phyloP scores from a whole-genome alignment of 352 stramenopile genomes.

The Phytophthora pistaciae region DNA sequence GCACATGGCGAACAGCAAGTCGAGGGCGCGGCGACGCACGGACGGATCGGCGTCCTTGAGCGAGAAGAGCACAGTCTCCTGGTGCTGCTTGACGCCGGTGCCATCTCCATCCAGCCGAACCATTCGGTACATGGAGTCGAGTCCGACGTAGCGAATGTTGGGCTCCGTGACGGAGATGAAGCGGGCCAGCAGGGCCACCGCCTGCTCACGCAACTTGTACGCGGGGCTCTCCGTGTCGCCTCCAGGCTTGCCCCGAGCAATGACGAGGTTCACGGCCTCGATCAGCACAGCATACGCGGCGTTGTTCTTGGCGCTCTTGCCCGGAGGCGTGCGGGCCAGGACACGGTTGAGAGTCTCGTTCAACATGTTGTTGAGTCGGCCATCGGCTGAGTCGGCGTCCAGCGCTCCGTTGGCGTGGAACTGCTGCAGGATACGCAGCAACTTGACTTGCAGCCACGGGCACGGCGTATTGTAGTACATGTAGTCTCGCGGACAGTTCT shows the following conservation, averaged over 20 bases:
- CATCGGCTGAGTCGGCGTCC: slow-evolving; percentile 48
- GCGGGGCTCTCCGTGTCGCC: slow-evolving; percentile 46
- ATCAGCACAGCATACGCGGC: slow-evolving; percentile 97
- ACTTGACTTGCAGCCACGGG: slow-evolving; percentile 96
- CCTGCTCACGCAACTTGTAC: slow-evolving; percentile 89
- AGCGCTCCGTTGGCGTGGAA: slow-evolving; percentile 76
- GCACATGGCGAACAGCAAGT: slow-evolving; percentile 99
- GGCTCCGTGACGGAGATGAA: slow-evolving; percentile 98
- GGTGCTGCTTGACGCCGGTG: slow-evolving; percentile 94
- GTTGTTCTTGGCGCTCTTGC: slow-evolving; percentile 95
- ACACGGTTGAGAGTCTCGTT: slow-evolving; percentile 94
- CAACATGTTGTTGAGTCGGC: slow-evolving; percentile 71
- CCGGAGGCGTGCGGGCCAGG: slow-evolving; percentile 88
- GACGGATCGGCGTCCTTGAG: slow-evolving; percentile 98
- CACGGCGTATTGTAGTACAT: slow-evolving; percentile 98
- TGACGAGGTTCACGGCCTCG: slow-evolving; percentile 98
- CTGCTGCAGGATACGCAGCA: slow-evolving; percentile 94
- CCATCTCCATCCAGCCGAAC: slow-evolving; percentile 89
- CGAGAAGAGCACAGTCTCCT: slow-evolving; percentile 95
- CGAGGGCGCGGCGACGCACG: slow-evolving; percentile 95
- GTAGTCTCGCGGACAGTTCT: slow-evolving; percentile 94
- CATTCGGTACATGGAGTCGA: slow-evolving; percentile 97
- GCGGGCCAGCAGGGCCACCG: slow-evolving; percentile 94
- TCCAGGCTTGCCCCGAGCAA: slow-evolving; percentile 90
- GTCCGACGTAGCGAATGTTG: slow-evolving; percentile 98